These are phyloP conservation scores for Cordyceps javanica DNA, from an alignment of 2,329 filamentous ascomycete genomes.

Conservation along the genomic window DNA sequence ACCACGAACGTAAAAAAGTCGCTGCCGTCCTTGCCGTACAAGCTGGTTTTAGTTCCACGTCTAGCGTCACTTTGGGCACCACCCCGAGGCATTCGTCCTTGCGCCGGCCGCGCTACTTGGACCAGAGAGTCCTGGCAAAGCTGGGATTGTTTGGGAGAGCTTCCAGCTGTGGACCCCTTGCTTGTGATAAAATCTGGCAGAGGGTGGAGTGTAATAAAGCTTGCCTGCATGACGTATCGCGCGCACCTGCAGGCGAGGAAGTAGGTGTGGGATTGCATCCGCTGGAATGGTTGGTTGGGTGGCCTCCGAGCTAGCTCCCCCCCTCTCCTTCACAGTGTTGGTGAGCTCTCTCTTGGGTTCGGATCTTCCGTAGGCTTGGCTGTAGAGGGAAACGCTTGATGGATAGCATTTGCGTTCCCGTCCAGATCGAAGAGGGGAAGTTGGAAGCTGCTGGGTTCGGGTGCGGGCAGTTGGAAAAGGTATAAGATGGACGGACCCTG, in stretches of 20 bases:
- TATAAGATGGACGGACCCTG: conserved; percentile 17
- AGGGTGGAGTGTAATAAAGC: neutral
- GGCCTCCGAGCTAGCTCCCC: neutral
- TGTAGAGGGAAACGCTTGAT: neutral
- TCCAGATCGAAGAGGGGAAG: conserved; percentile 7
- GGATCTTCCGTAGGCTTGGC: neutral
- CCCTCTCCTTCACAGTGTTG: neutral
- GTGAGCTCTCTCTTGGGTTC: neutral
- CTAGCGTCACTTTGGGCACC: no score
- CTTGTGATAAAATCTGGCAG: neutral
- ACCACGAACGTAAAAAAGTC: no score
- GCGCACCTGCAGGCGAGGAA: neutral
- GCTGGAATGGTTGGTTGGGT: neutral
- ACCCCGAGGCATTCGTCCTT: no score
- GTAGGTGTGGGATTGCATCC: neutral
- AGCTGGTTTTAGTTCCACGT: no score
- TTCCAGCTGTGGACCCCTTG: conserved; percentile 3
- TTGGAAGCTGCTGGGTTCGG: neutral
- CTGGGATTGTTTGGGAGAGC: neutral
- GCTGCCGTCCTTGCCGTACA: conserved; percentile 6
- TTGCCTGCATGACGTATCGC: conserved; percentile 11
- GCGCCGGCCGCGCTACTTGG: neutral
- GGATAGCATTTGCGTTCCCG: conserved; percentile 4
- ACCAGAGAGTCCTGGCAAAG: neutral
- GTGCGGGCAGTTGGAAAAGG: conserved; percentile 1